phyloP scores from a whole-genome alignment of 192 early-diverging fungal genomes.

The Paraglomus brasilianum region DNA sequence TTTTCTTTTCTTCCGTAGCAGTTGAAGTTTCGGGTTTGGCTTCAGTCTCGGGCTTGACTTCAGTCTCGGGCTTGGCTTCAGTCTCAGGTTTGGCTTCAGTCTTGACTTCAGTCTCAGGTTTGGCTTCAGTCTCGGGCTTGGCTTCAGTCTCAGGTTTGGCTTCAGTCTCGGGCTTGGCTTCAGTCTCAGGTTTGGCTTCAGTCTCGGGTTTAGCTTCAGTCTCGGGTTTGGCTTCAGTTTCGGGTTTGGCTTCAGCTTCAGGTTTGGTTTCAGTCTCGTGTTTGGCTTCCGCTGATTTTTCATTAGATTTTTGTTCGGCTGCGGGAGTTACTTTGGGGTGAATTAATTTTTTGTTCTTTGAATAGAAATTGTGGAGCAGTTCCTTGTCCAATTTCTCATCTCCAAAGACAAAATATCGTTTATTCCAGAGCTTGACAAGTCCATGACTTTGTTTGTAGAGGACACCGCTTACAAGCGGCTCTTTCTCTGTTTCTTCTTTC shows the following conservation, averaged over 20 bases:
- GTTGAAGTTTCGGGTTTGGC: slow-evolving; percentile 30
- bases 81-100: slow-evolving; percentile 30
- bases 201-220: too few relatives aligned
- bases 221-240: too few relatives aligned
- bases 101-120: slow-evolving; percentile 21
- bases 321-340: not conserved
- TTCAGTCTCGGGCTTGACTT: slow-evolving; percentile 29
- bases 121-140: slow-evolving; percentile 33
- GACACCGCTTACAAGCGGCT: not conserved
- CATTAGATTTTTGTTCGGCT: not conserved
- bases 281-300: too few relatives aligned
- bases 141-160: slow-evolving; percentile 34
- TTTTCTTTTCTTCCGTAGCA: slow-evolving; percentile 19
- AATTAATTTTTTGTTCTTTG: slow-evolving; percentile 24
- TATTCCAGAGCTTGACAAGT: slow-evolving; percentile 39
- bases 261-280: too few relatives aligned
- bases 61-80: slow-evolving; percentile 34
- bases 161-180: slow-evolving; percentile 32
- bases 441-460: slow-evolving; percentile 40
- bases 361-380: slow-evolving; percentile 35
- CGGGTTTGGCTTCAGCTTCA: too few relatives aligned
- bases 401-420: slow-evolving; percentile 42
- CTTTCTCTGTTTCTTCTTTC: not conserved
- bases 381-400: slow-evolving; percentile 33
- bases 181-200: slow-evolving; percentile 1